Evolutionary conservation across 1,139 yeast species (phyloP), one percentile per base, ranked within the genome.

Genomic region (Candida smagusa): DNA sequence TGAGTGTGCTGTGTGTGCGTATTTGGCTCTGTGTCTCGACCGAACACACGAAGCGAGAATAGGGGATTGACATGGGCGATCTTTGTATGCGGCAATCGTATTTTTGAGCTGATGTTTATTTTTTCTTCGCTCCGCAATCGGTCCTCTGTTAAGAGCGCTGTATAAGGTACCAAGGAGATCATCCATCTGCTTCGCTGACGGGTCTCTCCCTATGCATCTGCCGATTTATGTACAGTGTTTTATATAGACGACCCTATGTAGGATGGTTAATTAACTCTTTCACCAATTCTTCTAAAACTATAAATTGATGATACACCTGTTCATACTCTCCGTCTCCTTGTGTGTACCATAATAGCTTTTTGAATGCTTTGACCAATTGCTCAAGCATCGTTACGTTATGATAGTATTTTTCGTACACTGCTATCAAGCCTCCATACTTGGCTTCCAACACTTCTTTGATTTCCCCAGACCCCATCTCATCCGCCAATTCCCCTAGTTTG

Each of bases 391-490:
- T 45, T 2, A 47, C 28, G 22, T 43, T 46, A 25, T 33, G 33
- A 5, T 25, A 29, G 31, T 49, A 49, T 30, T 31, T 35, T 13
- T 12, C 28, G 32, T 49, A 49, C 7, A 49, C 44, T 11, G 28
- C 22, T 7, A 25, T 24, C 13, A 45, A 30, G 30, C 31, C 34
- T 9, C 34, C 28, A 34, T 40, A 37, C 38, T 48, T 43, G n/a
- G 45, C 43, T 27, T 59, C 52, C 30, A 43, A 62, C 19, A 40
- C 37, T 9, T 59, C 40, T 26, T 7, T 28, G 35, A 37, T 34
- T 8, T 9, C 12, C 7, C 24, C 34, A 11, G 23, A 31, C 13
- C 16, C 21, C 25, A 33, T 8, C 32, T 11, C 35, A 21, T 12
- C 9, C 31, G 32, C 27, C 28, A 41, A 19, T 9, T 34, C 42